Percentiles rank a stretch among this genome's conserved stretches.
These are phyloP conservation scores for Cyberlindnera mycetangii DNA, from an alignment of 805 yeast genomes.

Conservation along the genomic window DNA sequence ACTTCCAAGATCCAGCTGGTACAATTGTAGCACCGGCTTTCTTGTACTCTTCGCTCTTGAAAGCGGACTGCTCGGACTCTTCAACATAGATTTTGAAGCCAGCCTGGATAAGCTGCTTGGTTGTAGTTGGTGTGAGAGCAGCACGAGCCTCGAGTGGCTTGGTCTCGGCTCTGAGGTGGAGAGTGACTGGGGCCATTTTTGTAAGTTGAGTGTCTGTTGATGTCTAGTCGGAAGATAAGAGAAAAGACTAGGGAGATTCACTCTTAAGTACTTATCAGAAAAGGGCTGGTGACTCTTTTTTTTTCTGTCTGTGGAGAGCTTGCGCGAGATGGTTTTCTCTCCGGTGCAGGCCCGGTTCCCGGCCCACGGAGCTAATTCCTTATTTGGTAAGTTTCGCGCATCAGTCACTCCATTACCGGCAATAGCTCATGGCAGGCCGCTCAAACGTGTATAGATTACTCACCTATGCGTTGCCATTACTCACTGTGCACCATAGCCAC, in stretches of 20 bases:
- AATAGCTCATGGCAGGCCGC: too few relatives aligned
- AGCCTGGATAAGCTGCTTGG: conserved; percentile 77
- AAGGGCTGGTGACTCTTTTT: conserved; percentile 4
- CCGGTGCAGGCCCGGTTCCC: conserved; percentile 1
- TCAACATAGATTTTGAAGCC: conserved; percentile 91
- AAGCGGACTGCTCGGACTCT: conserved; percentile 80
- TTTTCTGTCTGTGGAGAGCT: not conserved
- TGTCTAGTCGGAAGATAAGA: not conserved
- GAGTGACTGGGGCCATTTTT: conserved; percentile 44
- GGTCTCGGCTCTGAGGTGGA: conserved; percentile 95
- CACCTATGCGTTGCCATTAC: too few relatives aligned
- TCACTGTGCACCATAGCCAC: too few relatives aligned
- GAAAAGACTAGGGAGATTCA: not conserved
- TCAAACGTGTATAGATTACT: too few relatives aligned
- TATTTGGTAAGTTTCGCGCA: not conserved
- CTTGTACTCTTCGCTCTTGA: conserved; percentile 70
- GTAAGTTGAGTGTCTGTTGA: not conserved
- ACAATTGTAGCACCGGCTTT: conserved; percentile 84
- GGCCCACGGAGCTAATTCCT: not conserved
- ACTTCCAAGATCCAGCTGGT: conserved; percentile 90
- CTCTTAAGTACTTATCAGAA: conserved; percentile 4
- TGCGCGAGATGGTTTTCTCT: not conserved
- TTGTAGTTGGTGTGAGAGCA: conserved; percentile 89
- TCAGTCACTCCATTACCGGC: too few relatives aligned
- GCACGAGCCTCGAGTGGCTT: conserved; percentile 98